phyloP scores from a whole-genome alignment of 208 protist species.

The Entamoeba nuttalli region DNA sequence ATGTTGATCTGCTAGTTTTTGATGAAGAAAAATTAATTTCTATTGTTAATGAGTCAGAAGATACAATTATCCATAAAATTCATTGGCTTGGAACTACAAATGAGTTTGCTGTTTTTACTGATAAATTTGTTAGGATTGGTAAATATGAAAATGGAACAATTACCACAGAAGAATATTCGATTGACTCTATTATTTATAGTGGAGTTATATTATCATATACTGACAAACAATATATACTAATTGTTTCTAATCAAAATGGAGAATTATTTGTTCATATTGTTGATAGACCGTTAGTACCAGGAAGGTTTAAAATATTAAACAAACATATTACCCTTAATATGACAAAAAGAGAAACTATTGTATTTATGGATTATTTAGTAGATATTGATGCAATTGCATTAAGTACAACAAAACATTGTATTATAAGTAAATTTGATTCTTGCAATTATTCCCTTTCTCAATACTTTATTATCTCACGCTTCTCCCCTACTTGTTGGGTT shows the following conservation, averaged over 20 bases:
- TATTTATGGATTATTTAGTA: not conserved
- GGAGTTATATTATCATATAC: not conserved
- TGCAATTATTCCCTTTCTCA: not conserved
- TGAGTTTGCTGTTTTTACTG: not conserved
- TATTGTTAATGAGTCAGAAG: not conserved
- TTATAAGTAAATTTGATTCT: not conserved
- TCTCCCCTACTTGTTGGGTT: not conserved
- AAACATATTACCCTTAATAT: not conserved
- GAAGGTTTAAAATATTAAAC: not conserved
- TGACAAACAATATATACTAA: not conserved
- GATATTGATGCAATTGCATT: not conserved
- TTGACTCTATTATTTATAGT: not conserved
- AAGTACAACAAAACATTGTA: not conserved
- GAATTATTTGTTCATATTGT: not conserved
- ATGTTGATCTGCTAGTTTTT: not conserved
- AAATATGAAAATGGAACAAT: not conserved
- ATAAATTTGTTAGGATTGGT: not conserved
- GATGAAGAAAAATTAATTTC: not conserved
- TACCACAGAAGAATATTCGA: not conserved
- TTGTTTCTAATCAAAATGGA: not conserved
- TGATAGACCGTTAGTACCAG: not conserved
- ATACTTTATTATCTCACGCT: not conserved
- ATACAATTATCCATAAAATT: not conserved
- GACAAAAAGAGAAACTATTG: not conserved
- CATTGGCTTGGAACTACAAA: not conserved